Conservation (phyloP, 495 filamentous ascomycete genomes). For the Penicillium canescens region DNA sequence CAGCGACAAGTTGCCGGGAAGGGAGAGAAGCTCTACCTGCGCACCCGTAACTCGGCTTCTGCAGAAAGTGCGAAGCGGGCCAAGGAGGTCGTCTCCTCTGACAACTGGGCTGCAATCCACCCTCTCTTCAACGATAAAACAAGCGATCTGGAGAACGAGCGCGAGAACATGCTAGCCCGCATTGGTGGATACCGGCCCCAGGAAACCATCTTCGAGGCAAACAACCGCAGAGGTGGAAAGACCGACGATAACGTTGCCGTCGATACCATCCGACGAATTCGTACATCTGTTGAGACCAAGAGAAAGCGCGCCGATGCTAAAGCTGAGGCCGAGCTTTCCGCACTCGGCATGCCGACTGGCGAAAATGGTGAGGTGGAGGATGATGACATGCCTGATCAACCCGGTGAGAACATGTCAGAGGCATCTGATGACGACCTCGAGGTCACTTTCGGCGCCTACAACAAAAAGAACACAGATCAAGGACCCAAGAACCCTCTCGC, state of each 20-base stretch:
- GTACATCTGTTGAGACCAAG: slow-evolving; percentile 52
- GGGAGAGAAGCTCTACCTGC: slow-evolving; percentile 89
- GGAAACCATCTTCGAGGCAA: slow-evolving; percentile 94
- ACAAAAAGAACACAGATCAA: slow-evolving; percentile 23
- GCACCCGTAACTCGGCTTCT: slow-evolving; percentile 85
- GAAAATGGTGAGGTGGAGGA: slow-evolving; percentile 38
- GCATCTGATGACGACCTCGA: slow-evolving; percentile 78
- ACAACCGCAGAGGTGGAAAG: slow-evolving; percentile 63
- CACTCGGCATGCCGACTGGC: slow-evolving; percentile 26
- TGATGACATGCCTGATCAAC: slow-evolving; percentile 37
- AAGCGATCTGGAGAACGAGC: slow-evolving; percentile 62
- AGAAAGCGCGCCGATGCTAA: slow-evolving; percentile 37
- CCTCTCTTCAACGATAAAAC: slow-evolving; percentile 71
- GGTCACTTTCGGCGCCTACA: slow-evolving; percentile 72
- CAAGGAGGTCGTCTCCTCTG: slow-evolving; percentile 67
- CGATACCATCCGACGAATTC: slow-evolving; percentile 74
- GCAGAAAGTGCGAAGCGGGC: slow-evolving; percentile 82
- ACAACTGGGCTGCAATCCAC: slow-evolving; percentile 69
- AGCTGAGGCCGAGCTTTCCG: slow-evolving; percentile 26
- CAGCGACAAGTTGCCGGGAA: slow-evolving; percentile 76
- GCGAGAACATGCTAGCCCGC: slow-evolving; percentile 80
- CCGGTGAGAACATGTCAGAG: slow-evolving; percentile 60
- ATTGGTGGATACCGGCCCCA: slow-evolving; percentile 84
- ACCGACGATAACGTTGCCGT: slow-evolving; percentile 62
- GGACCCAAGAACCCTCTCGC: slow-evolving; percentile 32